Evolutionary conservation across 495 filamentous ascomycete genomes (phyloP).

Genomic region (Neurospora africana): DNA sequence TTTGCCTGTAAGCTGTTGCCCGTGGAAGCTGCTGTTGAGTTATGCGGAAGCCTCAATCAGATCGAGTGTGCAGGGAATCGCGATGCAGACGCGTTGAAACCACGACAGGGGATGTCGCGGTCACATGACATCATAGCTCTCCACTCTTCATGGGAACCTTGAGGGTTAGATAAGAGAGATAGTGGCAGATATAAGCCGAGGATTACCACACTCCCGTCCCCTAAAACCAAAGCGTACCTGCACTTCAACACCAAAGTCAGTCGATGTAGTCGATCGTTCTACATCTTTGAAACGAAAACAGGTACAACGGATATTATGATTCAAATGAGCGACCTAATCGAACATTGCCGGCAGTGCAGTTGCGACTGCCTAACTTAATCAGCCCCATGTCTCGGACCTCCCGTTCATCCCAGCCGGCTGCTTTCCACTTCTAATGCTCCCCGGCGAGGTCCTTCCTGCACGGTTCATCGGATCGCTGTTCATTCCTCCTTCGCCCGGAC

Average conservation of each 20-base stretch:
- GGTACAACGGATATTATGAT: background rate
- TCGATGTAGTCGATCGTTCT: background rate
- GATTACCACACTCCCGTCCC: background rate
- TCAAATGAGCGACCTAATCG: background rate
- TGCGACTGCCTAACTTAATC: background rate
- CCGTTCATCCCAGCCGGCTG: conserved; percentile 11
- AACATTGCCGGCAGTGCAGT: background rate
- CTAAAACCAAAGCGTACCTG: background rate
- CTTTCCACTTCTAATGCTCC: conserved; percentile 17
- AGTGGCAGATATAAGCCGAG: background rate
- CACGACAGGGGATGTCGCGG: conserved; percentile 1
- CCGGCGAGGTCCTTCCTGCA: conserved; percentile 4
- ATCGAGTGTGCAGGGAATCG: background rate
- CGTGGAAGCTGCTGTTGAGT: background rate
- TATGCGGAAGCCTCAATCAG: background rate
- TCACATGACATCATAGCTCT: conserved; percentile 4
- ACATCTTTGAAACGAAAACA: background rate
- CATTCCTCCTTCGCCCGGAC: conserved; percentile 1
- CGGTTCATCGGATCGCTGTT: background rate
- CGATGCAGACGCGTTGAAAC: conserved; percentile 1
- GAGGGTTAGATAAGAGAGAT: background rate
- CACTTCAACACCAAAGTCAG: background rate
- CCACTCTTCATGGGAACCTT: background rate
- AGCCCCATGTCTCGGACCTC: conserved; percentile 4
- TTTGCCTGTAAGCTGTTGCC: background rate